These are phyloP conservation scores for Leccinellum albellum DNA, from an alignment of 768 basidiomycete species.

Conservation along the genomic window DNA sequence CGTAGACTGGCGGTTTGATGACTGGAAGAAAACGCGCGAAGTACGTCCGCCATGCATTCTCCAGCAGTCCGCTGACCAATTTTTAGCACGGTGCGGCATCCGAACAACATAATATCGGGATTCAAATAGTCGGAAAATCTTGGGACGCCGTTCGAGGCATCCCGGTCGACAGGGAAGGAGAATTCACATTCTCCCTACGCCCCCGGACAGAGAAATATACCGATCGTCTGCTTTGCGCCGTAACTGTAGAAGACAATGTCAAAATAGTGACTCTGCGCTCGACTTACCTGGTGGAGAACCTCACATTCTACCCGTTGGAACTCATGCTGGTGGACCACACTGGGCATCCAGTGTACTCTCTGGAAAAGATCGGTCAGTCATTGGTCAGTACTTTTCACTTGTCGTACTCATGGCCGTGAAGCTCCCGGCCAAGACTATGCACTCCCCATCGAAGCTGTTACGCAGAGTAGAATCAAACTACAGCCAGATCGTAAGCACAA, in stretches of 20 bases:
- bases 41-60: constrained; percentile 37
- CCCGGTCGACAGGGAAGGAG: constrained; percentile 92
- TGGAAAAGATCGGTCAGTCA: constrained; percentile 74
- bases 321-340: constrained; percentile 82
- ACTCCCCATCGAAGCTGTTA: constrained; percentile 87
- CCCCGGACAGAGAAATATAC: constrained; percentile 72
- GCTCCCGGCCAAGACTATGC: constrained; percentile 85
- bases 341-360: constrained; percentile 74
- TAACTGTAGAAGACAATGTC: constrained; percentile 86
- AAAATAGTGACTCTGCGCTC: constrained; percentile 94
- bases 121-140: constrained; percentile 78
- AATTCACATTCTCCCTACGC: constrained; percentile 82
- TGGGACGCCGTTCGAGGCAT: constrained; percentile 90
- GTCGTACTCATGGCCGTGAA: constrained; percentile 60
- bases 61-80: neutral
- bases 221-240: constrained; percentile 82
- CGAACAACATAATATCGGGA: constrained; percentile 78
- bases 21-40: constrained; percentile 92
- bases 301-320: constrained; percentile 89
- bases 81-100: constrained; percentile 44
- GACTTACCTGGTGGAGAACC: constrained; percentile 86
- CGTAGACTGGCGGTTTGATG: constrained; percentile 95
- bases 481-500: constrained; percentile 82
- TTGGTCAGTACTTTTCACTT: neutral
- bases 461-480: constrained; percentile 73